phyloP scores from a whole-genome alignment of 129 eudicot species.

The Chrysanthemum seticuspe region DNA sequence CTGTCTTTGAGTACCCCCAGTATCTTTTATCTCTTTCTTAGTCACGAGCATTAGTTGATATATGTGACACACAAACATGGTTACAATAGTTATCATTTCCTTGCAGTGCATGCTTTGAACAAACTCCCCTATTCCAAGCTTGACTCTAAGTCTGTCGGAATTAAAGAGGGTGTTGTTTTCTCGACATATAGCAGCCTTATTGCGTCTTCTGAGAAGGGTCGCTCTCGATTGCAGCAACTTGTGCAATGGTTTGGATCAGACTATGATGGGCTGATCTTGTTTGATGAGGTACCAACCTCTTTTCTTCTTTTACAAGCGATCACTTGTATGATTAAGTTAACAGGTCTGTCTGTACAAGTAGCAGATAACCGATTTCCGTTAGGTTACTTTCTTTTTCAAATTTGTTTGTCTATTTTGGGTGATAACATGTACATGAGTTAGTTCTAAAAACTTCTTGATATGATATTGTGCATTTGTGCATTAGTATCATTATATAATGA shows the following conservation, averaged over 20 bases:
- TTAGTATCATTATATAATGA: too few species aligned
- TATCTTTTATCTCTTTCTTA: constrained; percentile 16
- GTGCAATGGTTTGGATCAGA: constrained; percentile 92
- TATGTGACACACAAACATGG: constrained; percentile 1
- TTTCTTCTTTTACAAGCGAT: constrained; percentile 1
- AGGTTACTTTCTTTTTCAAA: constrained; percentile 5
- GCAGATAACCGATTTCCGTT: constrained; percentile 4
- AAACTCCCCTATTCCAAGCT: constrained; percentile 97
- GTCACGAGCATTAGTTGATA: neutral
- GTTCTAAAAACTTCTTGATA: too few species aligned
- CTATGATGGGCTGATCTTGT: constrained; percentile 82
- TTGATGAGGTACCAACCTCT: constrained; percentile 78
- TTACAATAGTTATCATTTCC: constrained; percentile 20
- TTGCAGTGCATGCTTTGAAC: constrained; percentile 95
- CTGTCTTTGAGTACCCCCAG: neutral
- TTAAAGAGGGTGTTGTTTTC: constrained; percentile 92
- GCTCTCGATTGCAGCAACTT: constrained; percentile 94
- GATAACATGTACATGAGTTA: neutral
- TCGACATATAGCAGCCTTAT: constrained; percentile 97
- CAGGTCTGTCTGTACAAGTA: constrained; percentile 9
- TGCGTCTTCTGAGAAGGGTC: constrained; percentile 97
- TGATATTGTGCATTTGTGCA: too few species aligned
- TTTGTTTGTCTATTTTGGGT: constrained; percentile 1
- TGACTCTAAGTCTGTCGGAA: constrained; percentile 91
- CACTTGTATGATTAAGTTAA: constrained; percentile 9